Evolutionary conservation across 2,329 filamentous ascomycete genomes (phyloP), one percentile per base, ranked within the genome.

Genomic region (Pseudocercospora ulei): DNA sequence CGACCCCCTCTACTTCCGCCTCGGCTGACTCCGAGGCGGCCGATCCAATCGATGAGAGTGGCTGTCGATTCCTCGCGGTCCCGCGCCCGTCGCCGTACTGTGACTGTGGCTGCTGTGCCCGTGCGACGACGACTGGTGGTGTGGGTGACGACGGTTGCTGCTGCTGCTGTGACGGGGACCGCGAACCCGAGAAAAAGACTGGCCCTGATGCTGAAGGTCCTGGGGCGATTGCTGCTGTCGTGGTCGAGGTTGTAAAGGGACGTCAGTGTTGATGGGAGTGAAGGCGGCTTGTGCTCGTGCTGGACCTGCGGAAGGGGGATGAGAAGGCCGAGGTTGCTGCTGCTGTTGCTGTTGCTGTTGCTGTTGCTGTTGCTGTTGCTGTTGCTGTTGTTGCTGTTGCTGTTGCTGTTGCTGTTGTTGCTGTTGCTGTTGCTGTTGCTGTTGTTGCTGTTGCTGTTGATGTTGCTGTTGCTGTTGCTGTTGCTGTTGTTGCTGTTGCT

Each of bases 171-270:
- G 42, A 38, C 49, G 46, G 39, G 47, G 43, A 44, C 47, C 51
- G 44, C 51, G 47, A 44, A 45, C 29, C 39, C 45, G 51, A 47
- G 49, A 51, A 50, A 53, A 52, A 47, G 49, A 45, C 44, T 47
- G 45, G 23, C 35, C 40, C 40, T 35, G 27, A 34, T 43, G 43
- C 26, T 46, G 41, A 22, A 30, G 5, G 19, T 44, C 45, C 19
- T 39, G 38, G 29, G 27, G 42, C 30, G 30, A 44, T 12, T 40
- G 41, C 16, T 39, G 46, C 29, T 48, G 44, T 13, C 44, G 47
- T 29, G 44, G 46, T 16, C 35, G 38, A 2, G 30, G 43, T 16
- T 43, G 42, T 43, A 44, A 33, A 35, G 44, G 30, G 30, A 36
- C 27, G 8, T 39, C 43, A 4, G 38, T 42, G 33, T 50, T 52